phyloP scores from a whole-genome alignment of 345 rosid species.

The Citrus sp. region DNA sequence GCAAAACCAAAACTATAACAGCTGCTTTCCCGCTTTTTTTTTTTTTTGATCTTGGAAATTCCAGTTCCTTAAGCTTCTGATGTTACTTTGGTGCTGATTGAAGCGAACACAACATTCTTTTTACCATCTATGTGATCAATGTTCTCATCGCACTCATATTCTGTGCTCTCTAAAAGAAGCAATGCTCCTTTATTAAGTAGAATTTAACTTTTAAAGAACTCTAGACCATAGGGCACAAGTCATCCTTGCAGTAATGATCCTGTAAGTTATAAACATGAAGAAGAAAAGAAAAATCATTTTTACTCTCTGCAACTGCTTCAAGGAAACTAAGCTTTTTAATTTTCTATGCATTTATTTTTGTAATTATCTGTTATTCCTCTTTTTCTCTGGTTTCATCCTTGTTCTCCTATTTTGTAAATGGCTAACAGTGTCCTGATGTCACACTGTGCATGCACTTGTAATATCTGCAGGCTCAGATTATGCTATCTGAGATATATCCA shows the following conservation, averaged over 20 bases:
- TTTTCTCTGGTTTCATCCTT: background rate
- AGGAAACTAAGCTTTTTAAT: background rate
- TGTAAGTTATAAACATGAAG: background rate
- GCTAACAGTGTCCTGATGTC: slow-evolving; percentile 4
- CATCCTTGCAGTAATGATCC: background rate
- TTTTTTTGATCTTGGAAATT: background rate
- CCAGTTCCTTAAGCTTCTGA: background rate
- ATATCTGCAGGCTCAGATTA: slow-evolving; percentile 71
- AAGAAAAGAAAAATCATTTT: background rate
- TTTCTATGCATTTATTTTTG: background rate
- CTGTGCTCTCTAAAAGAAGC: background rate
- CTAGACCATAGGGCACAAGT: background rate
- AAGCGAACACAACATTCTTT: background rate
- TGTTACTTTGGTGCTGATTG: background rate
- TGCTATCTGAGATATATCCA: slow-evolving; percentile 95
- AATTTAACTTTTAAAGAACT: background rate
- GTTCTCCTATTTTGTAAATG: background rate
- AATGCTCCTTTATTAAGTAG: background rate
- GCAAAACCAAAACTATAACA: background rate
- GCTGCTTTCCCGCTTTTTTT: background rate
- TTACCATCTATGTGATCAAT: background rate
- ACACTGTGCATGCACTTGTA: slow-evolving; percentile 1
- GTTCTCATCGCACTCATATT: background rate
- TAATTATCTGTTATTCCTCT: background rate
- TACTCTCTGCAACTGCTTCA: background rate